Conservation (phyloP, 768 basidiomycete species). For the Chalciporus chontae region DNA sequence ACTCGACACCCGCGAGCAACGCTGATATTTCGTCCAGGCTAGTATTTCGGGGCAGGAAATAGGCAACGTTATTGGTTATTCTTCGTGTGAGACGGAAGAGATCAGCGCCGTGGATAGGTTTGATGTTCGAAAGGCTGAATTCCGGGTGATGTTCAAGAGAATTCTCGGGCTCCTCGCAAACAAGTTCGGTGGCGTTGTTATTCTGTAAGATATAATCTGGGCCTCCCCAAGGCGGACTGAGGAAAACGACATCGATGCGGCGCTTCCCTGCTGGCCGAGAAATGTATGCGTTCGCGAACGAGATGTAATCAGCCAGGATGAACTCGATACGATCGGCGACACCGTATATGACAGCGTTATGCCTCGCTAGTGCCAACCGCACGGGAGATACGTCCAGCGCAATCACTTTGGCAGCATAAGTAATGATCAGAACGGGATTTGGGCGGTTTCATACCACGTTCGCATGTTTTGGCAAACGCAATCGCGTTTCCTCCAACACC, state of each 20-base stretch:
- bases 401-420: constrained; percentile 58
- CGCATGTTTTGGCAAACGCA: constrained; percentile 94
- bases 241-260: constrained; percentile 84
- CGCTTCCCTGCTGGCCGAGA: constrained; percentile 33
- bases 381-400: constrained; percentile 84
- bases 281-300: constrained; percentile 63
- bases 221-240: constrained; percentile 97
- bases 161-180: not conserved
- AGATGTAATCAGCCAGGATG: constrained; percentile 78
- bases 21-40: constrained; percentile 66
- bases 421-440: no score
- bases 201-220: constrained; percentile 54
- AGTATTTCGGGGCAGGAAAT: constrained; percentile 84
- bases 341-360: constrained; percentile 92
- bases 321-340: constrained; percentile 96
- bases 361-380: constrained; percentile 85
- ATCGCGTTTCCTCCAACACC: constrained; percentile 98
- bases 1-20: constrained; percentile 32
- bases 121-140: constrained; percentile 69
- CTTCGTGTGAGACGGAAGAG: constrained; percentile 71
- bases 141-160: constrained; percentile 38
- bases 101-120: constrained; percentile 78
- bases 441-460: constrained; percentile 61
- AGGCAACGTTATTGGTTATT: constrained; percentile 83
- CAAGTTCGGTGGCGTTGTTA: not conserved